phyloP scores from a whole-genome alignment of 192 early-diverging fungal genomes.

The Backusella psychrophila region DNA sequence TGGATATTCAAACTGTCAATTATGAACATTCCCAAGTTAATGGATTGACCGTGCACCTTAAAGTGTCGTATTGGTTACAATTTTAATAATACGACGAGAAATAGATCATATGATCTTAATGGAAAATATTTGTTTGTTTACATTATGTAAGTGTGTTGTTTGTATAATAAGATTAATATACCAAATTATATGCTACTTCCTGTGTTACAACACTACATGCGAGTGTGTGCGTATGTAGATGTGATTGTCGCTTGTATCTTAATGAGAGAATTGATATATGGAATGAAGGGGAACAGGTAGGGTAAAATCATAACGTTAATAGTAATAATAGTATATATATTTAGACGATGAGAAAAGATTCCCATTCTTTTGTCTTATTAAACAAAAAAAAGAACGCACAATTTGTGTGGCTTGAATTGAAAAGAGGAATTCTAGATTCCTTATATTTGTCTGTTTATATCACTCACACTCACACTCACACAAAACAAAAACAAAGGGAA shows the following conservation, averaged over 20 bases:
- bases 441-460: background rate
- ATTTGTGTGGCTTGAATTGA: background rate
- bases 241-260: background rate
- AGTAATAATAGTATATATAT: background rate
- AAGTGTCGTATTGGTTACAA: no score
- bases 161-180: background rate
- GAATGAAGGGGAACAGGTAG: background rate
- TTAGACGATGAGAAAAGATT: background rate
- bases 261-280: background rate
- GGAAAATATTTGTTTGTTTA: background rate
- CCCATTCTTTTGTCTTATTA: background rate
- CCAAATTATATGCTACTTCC: background rate
- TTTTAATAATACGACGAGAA: background rate
- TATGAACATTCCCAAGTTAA: no score
- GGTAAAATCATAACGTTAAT: background rate
- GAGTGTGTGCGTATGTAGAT: background rate
- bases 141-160: background rate
- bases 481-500: background rate
- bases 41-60: no score
- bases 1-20: no score
- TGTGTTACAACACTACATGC: background rate
- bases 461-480: background rate
- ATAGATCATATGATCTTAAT: background rate
- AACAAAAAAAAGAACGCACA: background rate
- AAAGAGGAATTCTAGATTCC: background rate